Evolutionary conservation across 202 grass and related monocot species (phyloP).

Genomic region (Digitaria exilis): DNA sequence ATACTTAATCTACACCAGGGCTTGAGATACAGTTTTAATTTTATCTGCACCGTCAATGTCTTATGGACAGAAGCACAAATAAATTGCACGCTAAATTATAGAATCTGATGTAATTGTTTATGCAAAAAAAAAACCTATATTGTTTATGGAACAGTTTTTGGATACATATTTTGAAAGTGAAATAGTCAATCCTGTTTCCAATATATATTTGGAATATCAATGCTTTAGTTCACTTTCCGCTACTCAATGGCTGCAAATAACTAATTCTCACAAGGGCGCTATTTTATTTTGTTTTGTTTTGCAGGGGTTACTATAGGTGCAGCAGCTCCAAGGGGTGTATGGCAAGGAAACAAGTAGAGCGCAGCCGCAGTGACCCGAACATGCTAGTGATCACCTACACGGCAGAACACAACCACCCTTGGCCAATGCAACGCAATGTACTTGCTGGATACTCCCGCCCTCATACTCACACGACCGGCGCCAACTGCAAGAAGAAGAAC

Average conservation of each 20-base stretch:
- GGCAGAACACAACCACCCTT: slow-evolving; percentile 73
- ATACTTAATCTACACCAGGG: background rate
- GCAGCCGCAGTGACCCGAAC: slow-evolving; percentile 73
- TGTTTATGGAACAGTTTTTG: too few relatives aligned
- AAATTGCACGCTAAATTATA: background rate
- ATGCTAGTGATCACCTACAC: slow-evolving; percentile 82
- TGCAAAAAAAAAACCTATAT: too few relatives aligned
- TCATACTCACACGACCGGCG: too few relatives aligned
- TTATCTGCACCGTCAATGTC: background rate
- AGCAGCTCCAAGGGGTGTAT: slow-evolving; percentile 78
- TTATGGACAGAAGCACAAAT: background rate
- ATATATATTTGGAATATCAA: too few relatives aligned
- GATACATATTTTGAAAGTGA: background rate
- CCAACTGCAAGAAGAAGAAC: slow-evolving; percentile 33
- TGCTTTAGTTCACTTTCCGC: too few relatives aligned
- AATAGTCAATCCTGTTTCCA: background rate
- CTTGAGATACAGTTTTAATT: too few relatives aligned
- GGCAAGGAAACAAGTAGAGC: slow-evolving; percentile 77
- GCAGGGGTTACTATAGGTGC: slow-evolving; percentile 74
- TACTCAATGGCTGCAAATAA: background rate
- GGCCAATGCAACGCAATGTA: slow-evolving; percentile 75
- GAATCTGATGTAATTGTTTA: background rate
- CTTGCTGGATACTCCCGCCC: slow-evolving; percentile 61
- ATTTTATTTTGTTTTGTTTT: background rate
- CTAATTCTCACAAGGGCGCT: background rate